Evolutionary conservation across 1,139 yeast species (phyloP).

Genomic region (Pichia sorboxylosa): DNA sequence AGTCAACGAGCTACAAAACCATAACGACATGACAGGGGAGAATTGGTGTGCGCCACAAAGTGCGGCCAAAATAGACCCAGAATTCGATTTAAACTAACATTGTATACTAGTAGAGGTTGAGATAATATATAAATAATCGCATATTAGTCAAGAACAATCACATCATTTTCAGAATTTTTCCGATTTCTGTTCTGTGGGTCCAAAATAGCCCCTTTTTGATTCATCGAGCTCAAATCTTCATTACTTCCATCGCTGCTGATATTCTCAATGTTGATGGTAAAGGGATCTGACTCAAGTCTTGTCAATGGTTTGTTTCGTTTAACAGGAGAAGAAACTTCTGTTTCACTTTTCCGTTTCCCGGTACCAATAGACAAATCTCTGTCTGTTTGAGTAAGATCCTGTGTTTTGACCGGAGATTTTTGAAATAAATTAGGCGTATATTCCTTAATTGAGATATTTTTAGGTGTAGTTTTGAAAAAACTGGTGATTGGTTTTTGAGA

Average conservation of each 20-base stretch:
- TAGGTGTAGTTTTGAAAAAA: neutral
- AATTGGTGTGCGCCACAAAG: slow-evolving; percentile 38
- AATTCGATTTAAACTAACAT: slow-evolving; percentile 21
- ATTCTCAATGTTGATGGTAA: neutral
- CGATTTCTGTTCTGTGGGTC: too few species aligned
- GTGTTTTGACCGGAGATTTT: neutral
- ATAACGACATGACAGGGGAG: slow-evolving; percentile 26
- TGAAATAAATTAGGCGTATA: too few species aligned
- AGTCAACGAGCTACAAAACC: slow-evolving; percentile 26
- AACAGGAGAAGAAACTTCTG: too few species aligned
- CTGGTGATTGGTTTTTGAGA: neutral
- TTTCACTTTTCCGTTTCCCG: too few species aligned
- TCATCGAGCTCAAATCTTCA: neutral
- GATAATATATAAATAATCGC: neutral
- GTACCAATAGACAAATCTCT: too few species aligned
- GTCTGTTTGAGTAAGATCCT: too few species aligned
- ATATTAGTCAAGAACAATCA: slow-evolving; percentile 4
- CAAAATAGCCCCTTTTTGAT: neutral
- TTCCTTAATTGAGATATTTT: too few species aligned
- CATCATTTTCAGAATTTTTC: slow-evolving; percentile 3
- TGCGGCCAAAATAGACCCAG: slow-evolving; percentile 35
- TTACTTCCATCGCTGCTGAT: neutral
- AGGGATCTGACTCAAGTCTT: too few species aligned
- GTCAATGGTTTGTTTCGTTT: too few species aligned
- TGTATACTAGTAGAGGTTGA: neutral